phyloP scores from a whole-genome alignment of 306 rosid species.

The Cucurbita pepo region DNA sequence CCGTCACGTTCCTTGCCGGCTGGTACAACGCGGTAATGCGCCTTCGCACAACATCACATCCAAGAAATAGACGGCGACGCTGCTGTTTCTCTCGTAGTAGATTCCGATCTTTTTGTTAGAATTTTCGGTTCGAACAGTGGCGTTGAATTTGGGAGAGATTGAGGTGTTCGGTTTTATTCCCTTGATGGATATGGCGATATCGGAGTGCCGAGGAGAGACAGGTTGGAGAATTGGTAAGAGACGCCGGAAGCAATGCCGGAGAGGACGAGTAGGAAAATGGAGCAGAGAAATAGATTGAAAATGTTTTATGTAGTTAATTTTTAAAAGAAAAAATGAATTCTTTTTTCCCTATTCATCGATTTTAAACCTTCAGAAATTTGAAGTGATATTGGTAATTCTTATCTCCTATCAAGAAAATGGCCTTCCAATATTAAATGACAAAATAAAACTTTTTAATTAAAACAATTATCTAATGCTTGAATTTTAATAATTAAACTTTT shows the following conservation, averaged over 20 bases:
- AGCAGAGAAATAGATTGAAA: constrained; percentile 20
- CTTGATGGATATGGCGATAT: constrained; percentile 20
- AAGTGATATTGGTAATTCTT: too few relatives aligned
- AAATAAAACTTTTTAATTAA: too few relatives aligned
- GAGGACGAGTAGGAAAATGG: constrained; percentile 23
- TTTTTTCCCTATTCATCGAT: too few relatives aligned
- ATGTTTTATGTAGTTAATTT: too few relatives aligned
- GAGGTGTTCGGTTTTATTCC: constrained; percentile 30
- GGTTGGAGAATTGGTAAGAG: constrained; percentile 56
- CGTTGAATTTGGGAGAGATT: constrained; percentile 36
- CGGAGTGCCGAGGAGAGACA: constrained; percentile 31
- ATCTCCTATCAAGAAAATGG: background rate
- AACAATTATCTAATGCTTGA: too few relatives aligned
- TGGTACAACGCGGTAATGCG: constrained; percentile 47
- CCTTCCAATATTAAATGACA: too few relatives aligned
- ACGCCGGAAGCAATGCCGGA: constrained; percentile 24
- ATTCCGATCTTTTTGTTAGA: constrained; percentile 58
- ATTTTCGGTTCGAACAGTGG: constrained; percentile 33
- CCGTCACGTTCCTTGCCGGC: constrained; percentile 48
- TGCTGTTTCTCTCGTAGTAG: constrained; percentile 36
- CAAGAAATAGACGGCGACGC: constrained; percentile 22
- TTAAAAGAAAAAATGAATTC: too few relatives aligned
- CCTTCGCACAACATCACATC: constrained; percentile 34
- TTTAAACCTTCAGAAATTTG: too few relatives aligned
- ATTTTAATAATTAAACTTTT: too few relatives aligned